These are phyloP conservation scores for Diplodia corticola DNA, from an alignment of 2,329 filamentous ascomycete genomes.

Conservation along the genomic window DNA sequence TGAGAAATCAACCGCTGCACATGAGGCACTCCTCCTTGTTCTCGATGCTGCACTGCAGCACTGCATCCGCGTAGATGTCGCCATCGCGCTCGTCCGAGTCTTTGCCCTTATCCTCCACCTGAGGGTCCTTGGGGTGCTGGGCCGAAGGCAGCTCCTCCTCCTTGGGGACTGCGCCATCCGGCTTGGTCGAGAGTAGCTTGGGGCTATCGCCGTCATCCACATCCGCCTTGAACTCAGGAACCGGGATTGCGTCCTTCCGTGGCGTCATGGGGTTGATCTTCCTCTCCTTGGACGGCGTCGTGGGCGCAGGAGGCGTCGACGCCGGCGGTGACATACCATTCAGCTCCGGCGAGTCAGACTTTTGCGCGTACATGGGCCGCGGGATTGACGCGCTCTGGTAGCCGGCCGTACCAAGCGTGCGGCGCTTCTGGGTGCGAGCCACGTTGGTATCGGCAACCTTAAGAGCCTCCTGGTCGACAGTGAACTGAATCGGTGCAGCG, in stretches of 20 bases:
- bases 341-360: slow-evolving; percentile 45
- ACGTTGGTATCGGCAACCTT: slow-evolving; percentile 82
- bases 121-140: slow-evolving; percentile 43
- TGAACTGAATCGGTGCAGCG: slow-evolving; percentile 96
- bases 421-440: slow-evolving; percentile 66
- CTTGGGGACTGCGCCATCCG: slow-evolving; percentile 56
- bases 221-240: slow-evolving; percentile 74
- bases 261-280: slow-evolving; percentile 40
- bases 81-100: slow-evolving; percentile 75
- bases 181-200: slow-evolving; percentile 73
- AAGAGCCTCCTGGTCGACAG: slow-evolving; percentile 93
- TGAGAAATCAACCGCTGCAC: slow-evolving; percentile 58
- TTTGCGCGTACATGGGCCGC: slow-evolving; percentile 65
- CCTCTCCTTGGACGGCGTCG: slow-evolving; percentile 45
- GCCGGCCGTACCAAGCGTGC: slow-evolving; percentile 51
- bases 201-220: slow-evolving; percentile 75
- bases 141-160: slow-evolving; percentile 65
- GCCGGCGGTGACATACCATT: slow-evolving; percentile 70
- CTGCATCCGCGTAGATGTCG: slow-evolving; percentile 94
- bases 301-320: slow-evolving; percentile 60
- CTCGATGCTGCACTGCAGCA: slow-evolving; percentile 92
- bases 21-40: slow-evolving; percentile 94
- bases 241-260: slow-evolving; percentile 60
- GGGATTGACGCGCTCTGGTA: slow-evolving; percentile 62
- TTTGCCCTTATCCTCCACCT: slow-evolving; percentile 72